Percentiles rank a stretch among this genome's conserved stretches.
Evolutionary conservation across 164 flowering plant species (phyloP).

Genomic region (Akebia trifoliata): DNA sequence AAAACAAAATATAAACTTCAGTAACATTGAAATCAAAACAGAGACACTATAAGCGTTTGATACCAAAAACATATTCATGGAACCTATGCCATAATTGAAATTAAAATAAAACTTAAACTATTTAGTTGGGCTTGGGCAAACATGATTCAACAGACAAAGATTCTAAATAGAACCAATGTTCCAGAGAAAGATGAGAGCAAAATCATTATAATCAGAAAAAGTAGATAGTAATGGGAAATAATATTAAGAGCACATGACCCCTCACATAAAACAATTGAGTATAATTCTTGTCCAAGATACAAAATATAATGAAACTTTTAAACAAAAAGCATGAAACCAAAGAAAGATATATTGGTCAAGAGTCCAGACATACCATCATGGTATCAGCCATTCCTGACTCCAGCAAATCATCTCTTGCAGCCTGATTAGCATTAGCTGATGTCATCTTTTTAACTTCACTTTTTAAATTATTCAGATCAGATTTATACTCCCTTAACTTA

Average conservation of each 20-base stretch:
- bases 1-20: not conserved
- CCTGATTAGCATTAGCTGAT: constrained; percentile 42
- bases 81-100: not conserved
- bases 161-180: not conserved
- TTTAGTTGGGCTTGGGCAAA: no score
- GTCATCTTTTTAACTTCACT: constrained; percentile 63
- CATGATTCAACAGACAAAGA: no score
- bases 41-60: not conserved
- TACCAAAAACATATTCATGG: not conserved
- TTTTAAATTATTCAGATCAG: constrained; percentile 82
- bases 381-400: constrained; percentile 92
- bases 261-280: no score
- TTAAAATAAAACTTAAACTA: not conserved
- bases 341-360: not conserved
- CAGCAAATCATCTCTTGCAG: constrained; percentile 75
- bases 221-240: not conserved
- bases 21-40: not conserved
- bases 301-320: no score
- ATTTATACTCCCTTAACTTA: constrained; percentile 82
- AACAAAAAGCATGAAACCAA: not conserved
- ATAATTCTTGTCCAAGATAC: no score
- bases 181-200: not conserved
- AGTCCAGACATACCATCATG: constrained; percentile 39
- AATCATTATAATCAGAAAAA: not conserved
- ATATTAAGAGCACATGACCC: no score